Base-by-base conservation (phyloP, 129 eudicot genomes). In the Solidago caesia region DNA sequence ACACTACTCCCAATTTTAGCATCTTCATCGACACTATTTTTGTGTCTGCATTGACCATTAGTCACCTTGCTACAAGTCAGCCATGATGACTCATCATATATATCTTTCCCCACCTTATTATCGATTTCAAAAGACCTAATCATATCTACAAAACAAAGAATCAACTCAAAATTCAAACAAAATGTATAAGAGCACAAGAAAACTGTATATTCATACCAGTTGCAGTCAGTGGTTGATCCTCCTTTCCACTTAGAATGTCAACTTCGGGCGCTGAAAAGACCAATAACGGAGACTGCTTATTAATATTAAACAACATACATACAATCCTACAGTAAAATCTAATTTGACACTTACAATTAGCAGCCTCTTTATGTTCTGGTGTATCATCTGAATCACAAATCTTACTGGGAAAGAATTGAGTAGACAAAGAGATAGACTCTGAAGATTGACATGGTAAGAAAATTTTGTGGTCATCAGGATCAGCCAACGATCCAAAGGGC, bases 401-500 rank as follows among this genome's bases (percentile, higher is more conserved):
- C 39, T 56, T 44, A 42, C 25, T 0, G 53, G 64, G 73, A 80
- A 11, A 29, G 43, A 55, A 55, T 66, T 56, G 74, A 46, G 62
- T n/a, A 47, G 62, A 45, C 69, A 70, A 25, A 14, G 33, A 42
- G 49, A 64, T 70, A 52, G 72, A 71, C 55, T 76, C 69, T n/a
- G 73, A 27, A 12, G 69, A 56, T 25, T 72, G 72, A 51, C 65
- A 74, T 59, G 67, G 62, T 59, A 66, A 44, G 11, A 80, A 56
- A 75, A 25, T 44, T 8, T 74, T 75, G 16, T 25, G 39, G 53
- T 41, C 52, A 15, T 77, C 57, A 53, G 76, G 79, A 67, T 77
- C 47, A 33, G 70, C 73, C 43, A 67, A 43, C 44, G 85, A 72
- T 58, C 72, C 67, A 77, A 82, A 82, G 8, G 76, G 80, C 82